Base-by-base conservation (phyloP, 164 flowering plant genomes). In the Echeveria elegans region DNA sequence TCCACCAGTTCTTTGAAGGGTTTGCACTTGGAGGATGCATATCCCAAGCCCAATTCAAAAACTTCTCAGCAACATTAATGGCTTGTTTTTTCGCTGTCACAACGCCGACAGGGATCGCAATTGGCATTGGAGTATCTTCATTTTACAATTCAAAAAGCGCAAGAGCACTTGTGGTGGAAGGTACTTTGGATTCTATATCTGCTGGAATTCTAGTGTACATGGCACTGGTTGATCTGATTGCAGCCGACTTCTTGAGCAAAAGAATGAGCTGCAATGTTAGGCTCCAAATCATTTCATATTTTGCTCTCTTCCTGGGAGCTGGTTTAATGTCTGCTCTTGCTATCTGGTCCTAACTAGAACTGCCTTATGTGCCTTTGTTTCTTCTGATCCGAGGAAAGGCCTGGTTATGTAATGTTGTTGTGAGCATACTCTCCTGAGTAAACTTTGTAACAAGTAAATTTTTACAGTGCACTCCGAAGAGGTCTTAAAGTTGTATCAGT, bases 1-100 rank as follows among this genome's bases (percentile, higher is more conserved):
- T 89, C 81, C 97, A 93, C 65, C 98, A 93, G 69, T 93, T 93
- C 82, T 93, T 93, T 45, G 97, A 93, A 80, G 98, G 98, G 0
- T 90, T 93, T 71, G 98, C 97, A 0, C 78, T 93, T 5, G 82
- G 82, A 18, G 78, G 82, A 7, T 76, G 82, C 70, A 77, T 79
- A 40, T 63, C 74, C 41, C 70, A 79, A 77, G 82, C 82, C 18
- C 63, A 77, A 36, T 79, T 75, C 65, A 69, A 73, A 53, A 24
- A 26, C 1, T 16, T 52, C 36, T 58, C 78, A 0, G 26, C 69
- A 0, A 59, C 68, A 23, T 60, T 71, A 0, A 77, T 79, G 82
- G 78, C 52, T 23, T 5, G 66, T 1, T 79, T 76, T 31, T 79
- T 79, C 64, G 71, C 80, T 3, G 63, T 79, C 6, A 79, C 82